A percentile compares a stretch with the other conserved stretches of the same genome.
These are phyloP conservation scores for Macrolepiota fuliginosa DNA, from an alignment of 768 basidiomycete genomes.

Conservation along the genomic window DNA sequence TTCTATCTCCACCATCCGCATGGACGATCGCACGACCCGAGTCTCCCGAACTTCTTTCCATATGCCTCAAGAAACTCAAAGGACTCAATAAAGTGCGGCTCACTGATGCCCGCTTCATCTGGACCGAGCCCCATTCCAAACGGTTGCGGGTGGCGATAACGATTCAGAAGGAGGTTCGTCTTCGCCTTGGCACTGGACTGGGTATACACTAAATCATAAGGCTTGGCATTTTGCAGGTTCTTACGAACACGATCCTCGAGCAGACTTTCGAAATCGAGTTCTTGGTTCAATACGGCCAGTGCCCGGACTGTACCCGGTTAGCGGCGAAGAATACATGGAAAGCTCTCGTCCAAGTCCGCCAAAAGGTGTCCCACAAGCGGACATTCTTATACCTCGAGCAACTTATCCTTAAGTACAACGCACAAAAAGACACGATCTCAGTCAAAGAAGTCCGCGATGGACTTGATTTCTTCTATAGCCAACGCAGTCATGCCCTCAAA, in stretches of 20 bases:
- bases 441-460: conserved; percentile 94
- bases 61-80: conserved; percentile 94
- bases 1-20: conserved; percentile 82
- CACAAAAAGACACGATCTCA: conserved; percentile 93
- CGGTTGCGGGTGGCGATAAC: conserved; percentile 90
- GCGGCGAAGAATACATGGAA: conserved; percentile 99
- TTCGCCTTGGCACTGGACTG: background rate
- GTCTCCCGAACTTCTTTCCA: conserved; percentile 88
- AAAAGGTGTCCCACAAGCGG: conserved; percentile 97
- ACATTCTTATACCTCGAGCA: conserved; percentile 98
- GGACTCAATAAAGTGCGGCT: conserved; percentile 91
- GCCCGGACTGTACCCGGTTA: conserved; percentile 88
- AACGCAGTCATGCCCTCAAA: conserved; percentile 87
- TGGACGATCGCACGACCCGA: conserved; percentile 84
- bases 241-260: conserved; percentile 93
- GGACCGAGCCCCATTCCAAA: conserved; percentile 99
- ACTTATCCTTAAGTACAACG: conserved; percentile 92
- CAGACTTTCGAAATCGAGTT: conserved; percentile 98
- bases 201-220: background rate
- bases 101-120: conserved; percentile 98
- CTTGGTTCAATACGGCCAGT: conserved; percentile 92
- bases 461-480: conserved; percentile 94
- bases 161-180: conserved; percentile 93
- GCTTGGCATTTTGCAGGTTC: conserved; percentile 43
- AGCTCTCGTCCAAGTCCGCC: conserved; percentile 96